Evolutionary conservation across 2,329 filamentous ascomycete genomes (phyloP).

Genomic region (Aspergillus terreus): DNA sequence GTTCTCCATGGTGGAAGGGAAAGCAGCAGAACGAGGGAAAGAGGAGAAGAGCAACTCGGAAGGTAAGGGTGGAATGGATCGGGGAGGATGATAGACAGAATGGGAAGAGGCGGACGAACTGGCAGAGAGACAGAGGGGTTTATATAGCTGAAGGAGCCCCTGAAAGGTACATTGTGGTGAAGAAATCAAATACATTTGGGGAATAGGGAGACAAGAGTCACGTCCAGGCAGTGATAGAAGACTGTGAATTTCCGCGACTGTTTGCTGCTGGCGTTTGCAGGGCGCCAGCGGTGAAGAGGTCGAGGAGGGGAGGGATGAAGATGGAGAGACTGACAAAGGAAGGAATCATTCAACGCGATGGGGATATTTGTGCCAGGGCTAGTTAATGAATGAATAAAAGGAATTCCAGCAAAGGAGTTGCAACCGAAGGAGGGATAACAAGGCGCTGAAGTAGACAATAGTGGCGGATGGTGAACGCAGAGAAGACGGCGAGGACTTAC

Average conservation of each 20-base stretch:
- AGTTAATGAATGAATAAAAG: background rate
- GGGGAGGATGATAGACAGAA: background rate
- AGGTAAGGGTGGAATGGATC: background rate
- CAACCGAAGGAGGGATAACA: background rate
- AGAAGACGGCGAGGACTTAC: conserved; percentile 14
- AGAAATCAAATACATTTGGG: conserved; percentile 6
- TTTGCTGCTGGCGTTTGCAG: conserved; percentile 12
- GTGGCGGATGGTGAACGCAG: background rate
- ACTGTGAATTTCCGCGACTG: conserved; percentile 13
- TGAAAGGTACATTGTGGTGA: conserved; percentile 8
- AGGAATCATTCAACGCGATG: too few species aligned
- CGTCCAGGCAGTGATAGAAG: conserved; percentile 8
- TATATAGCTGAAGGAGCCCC: conserved; percentile 1
- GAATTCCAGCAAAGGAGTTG: background rate
- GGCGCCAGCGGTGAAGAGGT: conserved; percentile 8
- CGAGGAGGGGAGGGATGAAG: background rate
- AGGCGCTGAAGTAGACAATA: background rate
- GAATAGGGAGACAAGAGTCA: conserved; percentile 9
- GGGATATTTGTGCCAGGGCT: too few species aligned
- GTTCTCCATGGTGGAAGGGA: conserved; percentile 16
- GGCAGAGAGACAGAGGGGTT: conserved; percentile 1
- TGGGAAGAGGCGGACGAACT: background rate
- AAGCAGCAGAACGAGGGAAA: conserved; percentile 5
- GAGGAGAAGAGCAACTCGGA: background rate
- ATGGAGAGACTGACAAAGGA: background rate